Evolutionary conservation across 2,329 filamentous ascomycete genomes (phyloP).

Genomic region (Pestalotiopsis sp.): DNA sequence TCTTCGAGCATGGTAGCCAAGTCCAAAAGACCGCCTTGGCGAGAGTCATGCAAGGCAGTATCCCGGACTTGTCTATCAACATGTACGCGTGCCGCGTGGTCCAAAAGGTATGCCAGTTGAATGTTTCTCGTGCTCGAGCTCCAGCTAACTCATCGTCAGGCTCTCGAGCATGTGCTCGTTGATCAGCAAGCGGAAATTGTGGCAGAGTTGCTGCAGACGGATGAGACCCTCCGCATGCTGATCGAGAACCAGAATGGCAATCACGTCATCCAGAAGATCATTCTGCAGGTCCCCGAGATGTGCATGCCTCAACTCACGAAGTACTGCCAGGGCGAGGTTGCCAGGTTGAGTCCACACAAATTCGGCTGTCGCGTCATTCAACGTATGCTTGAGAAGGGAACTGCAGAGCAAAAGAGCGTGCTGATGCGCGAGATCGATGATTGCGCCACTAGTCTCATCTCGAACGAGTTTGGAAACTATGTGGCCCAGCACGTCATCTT

Average conservation of each 20-base stretch:
- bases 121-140: background rate
- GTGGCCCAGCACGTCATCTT: slow-evolving; percentile 90
- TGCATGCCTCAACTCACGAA: slow-evolving; percentile 85
- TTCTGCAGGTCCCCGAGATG: slow-evolving; percentile 74
- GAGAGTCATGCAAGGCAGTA: slow-evolving; percentile 82
- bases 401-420: slow-evolving; percentile 66
- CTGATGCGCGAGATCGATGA: slow-evolving; percentile 80
- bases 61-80: slow-evolving; percentile 77
- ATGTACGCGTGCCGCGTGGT: slow-evolving; percentile 96
- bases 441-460: slow-evolving; percentile 71
- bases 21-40: slow-evolving; percentile 87
- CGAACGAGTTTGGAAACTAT: slow-evolving; percentile 93
- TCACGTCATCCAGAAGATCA: slow-evolving; percentile 93
- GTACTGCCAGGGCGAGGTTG: slow-evolving; percentile 74
- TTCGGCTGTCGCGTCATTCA: slow-evolving; percentile 95
- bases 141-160: slow-evolving; percentile 46
- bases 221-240: slow-evolving; percentile 70
- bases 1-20: slow-evolving; percentile 95
- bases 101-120: slow-evolving; percentile 68
- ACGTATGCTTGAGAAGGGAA: slow-evolving; percentile 82
- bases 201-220: slow-evolving; percentile 75
- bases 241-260: slow-evolving; percentile 79
- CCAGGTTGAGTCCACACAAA: slow-evolving; percentile 71
- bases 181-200: slow-evolving; percentile 87
- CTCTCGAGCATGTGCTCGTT: slow-evolving; percentile 85